Evolutionary conservation across 805 yeast genomes (phyloP).

Genomic region (Barnettozyma populi): DNA sequence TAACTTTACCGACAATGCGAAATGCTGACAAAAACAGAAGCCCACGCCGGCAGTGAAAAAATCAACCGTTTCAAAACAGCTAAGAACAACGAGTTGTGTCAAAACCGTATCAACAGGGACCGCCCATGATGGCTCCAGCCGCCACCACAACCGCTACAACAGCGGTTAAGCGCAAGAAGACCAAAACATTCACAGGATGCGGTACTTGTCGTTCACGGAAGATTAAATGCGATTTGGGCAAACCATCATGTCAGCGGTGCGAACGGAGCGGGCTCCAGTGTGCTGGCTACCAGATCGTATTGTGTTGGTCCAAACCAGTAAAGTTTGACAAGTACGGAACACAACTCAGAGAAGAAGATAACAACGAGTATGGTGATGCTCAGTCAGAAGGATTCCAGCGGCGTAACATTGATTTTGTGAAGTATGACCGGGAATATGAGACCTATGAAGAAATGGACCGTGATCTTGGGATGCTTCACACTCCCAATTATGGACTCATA

Average conservation of each 20-base stretch:
- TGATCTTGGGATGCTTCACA: conserved; percentile 53
- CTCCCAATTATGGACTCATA: conserved; percentile 38
- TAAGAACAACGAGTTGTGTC: conserved; percentile 2
- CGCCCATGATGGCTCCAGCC: neutral
- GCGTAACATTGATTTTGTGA: conserved; percentile 68
- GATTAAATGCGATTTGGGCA: conserved; percentile 70
- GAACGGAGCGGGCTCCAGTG: conserved; percentile 60
- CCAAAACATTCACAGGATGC: conserved; percentile 82
- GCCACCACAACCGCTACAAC: neutral
- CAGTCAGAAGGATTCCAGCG: conserved; percentile 57
- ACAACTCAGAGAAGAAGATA: conserved; percentile 24
- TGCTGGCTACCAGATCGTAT: conserved; percentile 77
- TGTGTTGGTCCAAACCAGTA: conserved; percentile 65
- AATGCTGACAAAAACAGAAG: conserved; percentile 4
- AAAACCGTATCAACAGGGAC: neutral
- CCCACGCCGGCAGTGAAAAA: conserved; percentile 2
- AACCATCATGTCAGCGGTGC: conserved; percentile 72
- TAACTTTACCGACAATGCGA: neutral
- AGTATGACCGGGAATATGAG: conserved; percentile 59
- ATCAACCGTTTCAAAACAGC: neutral
- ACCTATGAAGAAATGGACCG: conserved; percentile 82
- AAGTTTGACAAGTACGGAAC: conserved; percentile 43
- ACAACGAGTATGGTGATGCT: conserved; percentile 20
- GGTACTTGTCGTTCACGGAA: conserved; percentile 81
- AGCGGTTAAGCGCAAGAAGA: conserved; percentile 30